Evolutionary conservation across 306 rosid genomes (phyloP), one percentile per base, ranked within the genome.

Genomic region (Potentilla sterilis): DNA sequence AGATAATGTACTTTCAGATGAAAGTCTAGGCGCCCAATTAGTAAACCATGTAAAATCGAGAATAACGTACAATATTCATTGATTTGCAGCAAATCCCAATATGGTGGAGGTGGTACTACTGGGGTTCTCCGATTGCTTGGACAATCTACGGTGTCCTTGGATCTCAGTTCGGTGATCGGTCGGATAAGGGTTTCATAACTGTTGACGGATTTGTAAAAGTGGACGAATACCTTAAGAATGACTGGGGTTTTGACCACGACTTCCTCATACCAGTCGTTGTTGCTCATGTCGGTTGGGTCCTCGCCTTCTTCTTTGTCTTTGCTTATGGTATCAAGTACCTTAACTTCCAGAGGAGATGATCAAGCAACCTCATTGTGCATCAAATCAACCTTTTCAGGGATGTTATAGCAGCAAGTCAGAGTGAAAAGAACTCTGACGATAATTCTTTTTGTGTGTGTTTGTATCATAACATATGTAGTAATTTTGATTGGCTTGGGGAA

Each of bases 21-120:
- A 28, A n/a, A n/a, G n/a, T n/a, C n/a, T n/a, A n/a, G n/a, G n/a
- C n/a, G n/a, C n/a, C n/a, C n/a, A n/a, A n/a, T 42, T 42, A 42
- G 46, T 42, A 42, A 9, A 42, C 11, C 11, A 42, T 7, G 46
- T 42, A 42, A 42, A 42, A 42, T 42, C 46, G 46, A 42, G 46
- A 42, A 42, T 7, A 42, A 42, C 10, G 46, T 42, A 42, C 46
- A 42, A 7, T 42, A 7, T 42, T 42, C 46, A 42, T 42, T 42
- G 62, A 2, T 35, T 73, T 79, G 75, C 81, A 81, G 85, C 71
- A 65, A 47, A 72, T 81, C 48, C 85, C 85, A 6, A 77, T 72
- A 4, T 81, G 85, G 81, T 81, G 85, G 85, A 66, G 85, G 41
- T 81, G 81, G 85, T 81, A 77, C 59, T 81, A 81, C 66, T 81